Evolutionary conservation across 352 stramenopile species (phyloP).

Genomic region (Peronospora belbahrii): DNA sequence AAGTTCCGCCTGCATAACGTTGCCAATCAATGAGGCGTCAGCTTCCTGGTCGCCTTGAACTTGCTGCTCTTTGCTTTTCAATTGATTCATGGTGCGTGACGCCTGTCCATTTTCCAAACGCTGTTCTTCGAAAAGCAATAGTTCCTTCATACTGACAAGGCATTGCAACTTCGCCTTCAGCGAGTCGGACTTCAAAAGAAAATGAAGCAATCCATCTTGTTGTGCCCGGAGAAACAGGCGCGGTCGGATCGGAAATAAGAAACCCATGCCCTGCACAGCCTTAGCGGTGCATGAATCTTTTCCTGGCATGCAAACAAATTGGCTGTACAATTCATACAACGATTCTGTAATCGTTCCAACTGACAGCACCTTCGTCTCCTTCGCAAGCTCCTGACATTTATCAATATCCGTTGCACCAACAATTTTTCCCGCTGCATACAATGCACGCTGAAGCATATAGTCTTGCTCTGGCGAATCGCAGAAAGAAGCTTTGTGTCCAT

Average conservation of each 20-base stretch:
- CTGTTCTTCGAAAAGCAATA: conserved; percentile 62
- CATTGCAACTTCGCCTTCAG: conserved; percentile 60
- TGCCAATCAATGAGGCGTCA: conserved; percentile 76
- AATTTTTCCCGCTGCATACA: conserved; percentile 68
- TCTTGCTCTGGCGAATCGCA: conserved; percentile 28
- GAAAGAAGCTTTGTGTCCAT: conserved; percentile 29
- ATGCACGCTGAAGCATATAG: conserved; percentile 58
- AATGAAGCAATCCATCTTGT: conserved; percentile 55
- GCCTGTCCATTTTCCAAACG: conserved; percentile 50
- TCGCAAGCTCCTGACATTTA: conserved; percentile 19
- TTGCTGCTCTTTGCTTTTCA: conserved; percentile 65
- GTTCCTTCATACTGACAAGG: conserved; percentile 62
- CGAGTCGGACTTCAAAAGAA: conserved; percentile 30
- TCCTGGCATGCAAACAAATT: conserved; percentile 36
- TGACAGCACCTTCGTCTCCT: conserved; percentile 25
- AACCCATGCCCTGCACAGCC: conserved; percentile 77
- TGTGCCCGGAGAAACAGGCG: conserved; percentile 64
- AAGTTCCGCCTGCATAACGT: conserved; percentile 82
- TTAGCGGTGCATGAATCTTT: conserved; percentile 53
- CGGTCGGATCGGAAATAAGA: conserved; percentile 59
- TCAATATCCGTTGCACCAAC: conserved; percentile 64
- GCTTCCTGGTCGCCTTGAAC: conserved; percentile 83
- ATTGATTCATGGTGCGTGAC: conserved; percentile 32
- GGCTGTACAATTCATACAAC: conserved; percentile 52
- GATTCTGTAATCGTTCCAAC: conserved; percentile 49